Base-by-base conservation (phyloP, 768 basidiomycete species). In the Cystobasidium onofrii region DNA sequence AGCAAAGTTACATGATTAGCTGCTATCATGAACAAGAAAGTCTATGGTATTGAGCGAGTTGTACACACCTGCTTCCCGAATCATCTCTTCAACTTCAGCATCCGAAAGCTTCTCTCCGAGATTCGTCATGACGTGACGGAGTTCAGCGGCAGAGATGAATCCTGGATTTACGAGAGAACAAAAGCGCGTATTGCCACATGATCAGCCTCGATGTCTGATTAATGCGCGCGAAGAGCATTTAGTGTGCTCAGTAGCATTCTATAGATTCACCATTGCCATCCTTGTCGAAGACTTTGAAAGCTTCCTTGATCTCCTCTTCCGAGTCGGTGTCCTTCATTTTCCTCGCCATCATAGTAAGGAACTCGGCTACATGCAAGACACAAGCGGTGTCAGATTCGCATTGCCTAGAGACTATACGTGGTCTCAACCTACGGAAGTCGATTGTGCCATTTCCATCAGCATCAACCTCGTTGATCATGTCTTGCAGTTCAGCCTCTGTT, bases 211-310 rank as follows among this genome's bases (percentile, higher is more conserved):
- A n/a, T n/a, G n/a, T n/a, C n/a, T n/a, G n/a, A n/a, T n/a, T n/a
- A n/a, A n/a, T n/a, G n/a, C n/a, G n/a, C n/a, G n/a, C n/a, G n/a
- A n/a, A n/a, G n/a, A n/a, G n/a, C n/a, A n/a, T n/a, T n/a, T n/a
- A n/a, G n/a, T n/a, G n/a, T 6, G 15, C 39, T 73, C 57, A 73
- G 57, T 15, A 20, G 12, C 44, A 54, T 61, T 12, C 23, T 27
- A 13, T n/a, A 23, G 64, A 25, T 29, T 77, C 62, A 79, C 78
- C 94, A 78, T 92, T 93, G 15, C 90, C 90, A 79, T 97, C 91
- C 86, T 91, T 93, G 83, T 97, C 94, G 79, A 96, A 96, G 69
- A 92, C 91, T 82, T 90, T 90, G 87, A 98, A 98, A 29, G 95
- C 95, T 84, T 94, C 91, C 81, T 87, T 88, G 82, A 98, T 90